phyloP scores from a whole-genome alignment of 768 basidiomycete genomes.

The Cantharellus cinnabarinus region DNA sequence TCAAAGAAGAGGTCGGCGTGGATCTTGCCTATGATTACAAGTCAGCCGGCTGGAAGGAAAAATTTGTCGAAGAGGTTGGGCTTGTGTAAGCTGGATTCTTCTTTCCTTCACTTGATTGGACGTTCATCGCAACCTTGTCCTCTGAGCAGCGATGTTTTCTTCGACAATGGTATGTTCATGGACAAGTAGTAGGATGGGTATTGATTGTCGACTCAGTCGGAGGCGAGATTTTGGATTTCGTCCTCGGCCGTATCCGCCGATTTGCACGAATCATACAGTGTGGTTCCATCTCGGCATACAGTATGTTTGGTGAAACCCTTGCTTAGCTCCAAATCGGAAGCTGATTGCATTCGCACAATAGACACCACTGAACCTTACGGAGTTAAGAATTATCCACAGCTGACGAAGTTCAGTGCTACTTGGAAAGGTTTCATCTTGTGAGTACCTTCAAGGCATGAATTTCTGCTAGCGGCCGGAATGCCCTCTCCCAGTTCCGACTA shows the following conservation, averaged over 20 bases:
- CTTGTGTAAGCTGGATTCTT: constrained; percentile 22
- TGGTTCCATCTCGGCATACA: constrained; percentile 76
- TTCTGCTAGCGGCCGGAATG: too few relatives aligned
- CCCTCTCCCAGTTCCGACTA: constrained; percentile 42
- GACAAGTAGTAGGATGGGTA: constrained; percentile 2
- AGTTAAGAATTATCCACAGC: constrained; percentile 2
- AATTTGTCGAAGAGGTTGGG: constrained; percentile 50
- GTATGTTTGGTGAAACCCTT: constrained; percentile 16
- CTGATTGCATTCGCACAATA: neutral
- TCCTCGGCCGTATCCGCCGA: constrained; percentile 51
- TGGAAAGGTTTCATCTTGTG: constrained; percentile 64
- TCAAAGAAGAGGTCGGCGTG: constrained; percentile 66
- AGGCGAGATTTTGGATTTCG: constrained; percentile 65
- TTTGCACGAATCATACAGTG: constrained; percentile 62
- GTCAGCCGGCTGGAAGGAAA: constrained; percentile 40
- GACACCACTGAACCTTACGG: neutral
- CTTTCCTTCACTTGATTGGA: neutral
- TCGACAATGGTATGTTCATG: constrained; percentile 44
- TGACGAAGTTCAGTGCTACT: constrained; percentile 59
- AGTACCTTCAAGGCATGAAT: too few relatives aligned
- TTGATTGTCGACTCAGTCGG: constrained; percentile 11
- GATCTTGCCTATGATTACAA: constrained; percentile 81
- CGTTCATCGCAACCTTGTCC: constrained; percentile 32
- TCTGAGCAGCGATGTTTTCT: constrained; percentile 37
- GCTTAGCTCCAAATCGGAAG: neutral